Evolutionary conservation across 371 early-diverging fungal genomes (phyloP).

Genomic region (Apophysomyces sp.): DNA sequence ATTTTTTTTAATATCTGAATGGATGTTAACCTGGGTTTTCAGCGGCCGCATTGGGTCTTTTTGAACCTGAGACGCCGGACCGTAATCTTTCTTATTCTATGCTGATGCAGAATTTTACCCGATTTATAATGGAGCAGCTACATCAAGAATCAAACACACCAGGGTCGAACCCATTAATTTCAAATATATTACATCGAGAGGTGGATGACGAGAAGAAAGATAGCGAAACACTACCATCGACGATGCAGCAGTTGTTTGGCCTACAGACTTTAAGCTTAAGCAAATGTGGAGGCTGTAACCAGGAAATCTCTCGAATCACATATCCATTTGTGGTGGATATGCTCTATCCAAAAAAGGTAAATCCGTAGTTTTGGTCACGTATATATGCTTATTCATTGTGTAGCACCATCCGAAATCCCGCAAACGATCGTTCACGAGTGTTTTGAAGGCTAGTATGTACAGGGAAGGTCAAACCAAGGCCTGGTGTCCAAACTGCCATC

Average conservation of each 20-base stretch:
- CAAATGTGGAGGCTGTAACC: constrained; percentile 63
- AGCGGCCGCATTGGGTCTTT: constrained; percentile 79
- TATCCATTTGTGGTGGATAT: constrained; percentile 82
- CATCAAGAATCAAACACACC: constrained; percentile 66
- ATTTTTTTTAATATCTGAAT: not conserved
- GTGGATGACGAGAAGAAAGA: constrained; percentile 10
- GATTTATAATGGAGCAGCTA: constrained; percentile 90
- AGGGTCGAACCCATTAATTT: constrained; percentile 34
- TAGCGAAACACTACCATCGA: constrained; percentile 30
- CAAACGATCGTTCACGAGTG: constrained; percentile 55
- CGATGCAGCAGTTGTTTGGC: constrained; percentile 76
- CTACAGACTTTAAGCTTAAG: constrained; percentile 62
- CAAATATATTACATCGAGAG: constrained; percentile 13
- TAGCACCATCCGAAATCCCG: constrained; percentile 35
- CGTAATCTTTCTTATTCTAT: constrained; percentile 60
- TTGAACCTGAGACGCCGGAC: constrained; percentile 80
- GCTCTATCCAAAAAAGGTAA: constrained; percentile 64
- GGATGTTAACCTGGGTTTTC: constrained; percentile 2
- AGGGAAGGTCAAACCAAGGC: constrained; percentile 76
- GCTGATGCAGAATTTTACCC: constrained; percentile 81
- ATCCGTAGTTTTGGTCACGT: not conserved
- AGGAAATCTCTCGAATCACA: constrained; percentile 59
- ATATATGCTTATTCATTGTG: not conserved
- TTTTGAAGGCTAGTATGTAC: constrained; percentile 67
- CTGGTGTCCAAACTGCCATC: constrained; percentile 76